These are phyloP conservation scores for Macrolepiota dolichaula DNA, from an alignment of 768 basidiomycete species.

Conservation along the genomic window DNA sequence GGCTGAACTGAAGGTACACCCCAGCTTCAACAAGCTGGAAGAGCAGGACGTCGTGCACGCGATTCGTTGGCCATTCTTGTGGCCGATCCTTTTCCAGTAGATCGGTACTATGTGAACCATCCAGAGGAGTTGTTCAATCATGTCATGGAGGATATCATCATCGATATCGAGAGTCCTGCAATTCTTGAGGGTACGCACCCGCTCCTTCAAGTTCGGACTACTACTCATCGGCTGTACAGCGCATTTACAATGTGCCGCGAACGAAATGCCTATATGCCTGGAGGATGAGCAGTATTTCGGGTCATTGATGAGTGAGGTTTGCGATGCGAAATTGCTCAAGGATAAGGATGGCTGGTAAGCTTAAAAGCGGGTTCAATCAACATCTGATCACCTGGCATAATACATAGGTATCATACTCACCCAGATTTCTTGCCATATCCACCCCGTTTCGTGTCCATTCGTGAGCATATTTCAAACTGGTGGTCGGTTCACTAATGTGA, in stretches of 20 bases:
- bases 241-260: conserved; percentile 84
- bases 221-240: conserved; percentile 27
- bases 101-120: conserved; percentile 68
- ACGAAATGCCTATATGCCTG: conserved; percentile 75
- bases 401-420: conserved; percentile 74
- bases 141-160: conserved; percentile 55
- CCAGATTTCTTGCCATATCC: conserved; percentile 79
- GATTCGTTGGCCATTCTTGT: conserved; percentile 79
- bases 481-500: not conserved
- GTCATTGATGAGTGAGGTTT: conserved; percentile 51
- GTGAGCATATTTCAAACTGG: conserved; percentile 27
- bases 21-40: conserved; percentile 85
- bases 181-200: conserved; percentile 55
- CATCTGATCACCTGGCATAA: not conserved
- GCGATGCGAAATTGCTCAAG: conserved; percentile 52
- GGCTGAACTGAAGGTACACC: not conserved
- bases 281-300: conserved; percentile 78
- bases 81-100: conserved; percentile 64
- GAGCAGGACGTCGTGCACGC: conserved; percentile 77
- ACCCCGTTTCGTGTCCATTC: conserved; percentile 66
- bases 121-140: conserved; percentile 70
- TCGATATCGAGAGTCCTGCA: conserved; percentile 73
- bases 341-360: conserved; percentile 82
- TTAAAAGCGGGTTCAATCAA: not conserved
- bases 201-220: not conserved